Base-by-base conservation (phyloP, 2,329 filamentous ascomycete species). In the Talaromyces atroroseus region DNA sequence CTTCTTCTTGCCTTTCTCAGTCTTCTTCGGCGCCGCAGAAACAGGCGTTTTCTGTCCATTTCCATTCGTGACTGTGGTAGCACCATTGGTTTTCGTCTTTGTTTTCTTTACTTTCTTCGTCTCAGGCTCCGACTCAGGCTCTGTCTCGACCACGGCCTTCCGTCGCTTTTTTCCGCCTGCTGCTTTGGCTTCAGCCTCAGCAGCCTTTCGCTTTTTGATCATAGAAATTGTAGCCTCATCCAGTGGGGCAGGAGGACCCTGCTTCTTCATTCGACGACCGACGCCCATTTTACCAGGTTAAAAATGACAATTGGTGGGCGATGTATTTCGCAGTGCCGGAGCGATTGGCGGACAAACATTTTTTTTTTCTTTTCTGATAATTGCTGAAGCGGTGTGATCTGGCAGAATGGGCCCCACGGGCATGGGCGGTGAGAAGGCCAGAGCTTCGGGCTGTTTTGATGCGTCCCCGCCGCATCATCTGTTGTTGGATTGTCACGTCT, bases 201-300 rank as follows among this genome's bases (percentile, higher is more conserved):
- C 84, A 59, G 84, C 84, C 79, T 97, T 97, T 71, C 92, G 84
- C 82, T 97, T 96, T 68, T 86, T 90, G 67, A 63, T 71, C 24
- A 70, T 65, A 40, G 73, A 84, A 62, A 85, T 83, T 69, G 74
- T 77, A 20, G 74, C 77, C 64, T 96, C 90, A 62, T 94, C 90
- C 63, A 96, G 82, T 62, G 88, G 81, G 67, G 88, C 83, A 54
- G 94, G 94, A 62, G 87, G 81, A 56, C 91, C 92, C 82, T 97
- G 94, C 77, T 96, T 96, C 74, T 56, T 59, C 87, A 96, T 95
- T 67, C 92, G 90, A 71, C 91, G 88, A 72, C 91, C 89, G 60
- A 85, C 83, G 79, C 90, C 92, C 92, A 96, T 96, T 68, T 71
- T 84, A 70, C 23, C 46, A 16, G 29, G 46, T 23, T 6, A 47